Conservation (phyloP, 2,329 filamentous ascomycete species). For the Hymenoscyphus repandus region DNA sequence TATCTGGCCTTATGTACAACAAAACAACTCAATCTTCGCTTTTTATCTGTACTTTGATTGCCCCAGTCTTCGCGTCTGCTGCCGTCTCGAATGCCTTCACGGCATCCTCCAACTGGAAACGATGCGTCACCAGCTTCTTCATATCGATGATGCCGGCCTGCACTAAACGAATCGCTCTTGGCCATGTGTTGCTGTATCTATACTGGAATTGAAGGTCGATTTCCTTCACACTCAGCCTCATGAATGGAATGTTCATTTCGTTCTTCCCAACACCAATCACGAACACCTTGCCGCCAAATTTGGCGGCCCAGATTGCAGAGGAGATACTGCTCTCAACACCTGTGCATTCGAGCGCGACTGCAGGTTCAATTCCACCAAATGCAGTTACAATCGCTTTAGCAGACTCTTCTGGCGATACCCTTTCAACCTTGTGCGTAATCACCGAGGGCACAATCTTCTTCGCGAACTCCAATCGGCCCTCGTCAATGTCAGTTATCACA, state of each 20-base stretch:
- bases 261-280: conserved; percentile 94
- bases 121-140: conserved; percentile 79
- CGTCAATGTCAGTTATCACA: conserved; percentile 92
- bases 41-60: conserved; percentile 98
- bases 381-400: conserved; percentile 62
- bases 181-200: conserved; percentile 95
- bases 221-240: conserved; percentile 84
- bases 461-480: conserved; percentile 77
- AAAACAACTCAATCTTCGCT: conserved; percentile 38
- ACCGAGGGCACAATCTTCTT: conserved; percentile 76
- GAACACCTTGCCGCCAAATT: conserved; percentile 96
- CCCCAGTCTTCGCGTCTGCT: conserved; percentile 80
- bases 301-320: conserved; percentile 80
- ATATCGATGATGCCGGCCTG: conserved; percentile 80
- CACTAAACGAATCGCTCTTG: conserved; percentile 81
- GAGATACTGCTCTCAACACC: conserved; percentile 87
- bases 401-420: conserved; percentile 62
- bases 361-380: conserved; percentile 75
- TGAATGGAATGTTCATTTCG: conserved; percentile 93
- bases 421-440: conserved; percentile 72
- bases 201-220: conserved; percentile 97
- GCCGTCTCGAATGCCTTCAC: conserved; percentile 86
- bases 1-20: conserved; percentile 10
- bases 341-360: conserved; percentile 84
- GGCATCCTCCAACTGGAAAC: conserved; percentile 80